Evolutionary conservation across 2,329 filamentous ascomycete genomes (phyloP).

Genomic region (Rhinocladiella mackenziei): DNA sequence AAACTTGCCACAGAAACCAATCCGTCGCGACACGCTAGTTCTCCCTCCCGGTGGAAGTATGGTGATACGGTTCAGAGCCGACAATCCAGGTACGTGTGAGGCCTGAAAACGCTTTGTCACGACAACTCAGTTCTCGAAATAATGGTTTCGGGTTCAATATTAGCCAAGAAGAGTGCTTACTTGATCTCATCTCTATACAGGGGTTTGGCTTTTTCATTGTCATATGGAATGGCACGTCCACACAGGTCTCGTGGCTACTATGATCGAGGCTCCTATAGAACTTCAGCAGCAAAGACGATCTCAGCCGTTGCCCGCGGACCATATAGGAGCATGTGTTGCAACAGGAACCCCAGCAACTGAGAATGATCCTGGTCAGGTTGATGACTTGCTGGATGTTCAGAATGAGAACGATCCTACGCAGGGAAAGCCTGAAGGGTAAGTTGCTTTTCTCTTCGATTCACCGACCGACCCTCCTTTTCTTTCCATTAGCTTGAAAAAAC

Average conservation of each 20-base stretch:
- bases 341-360: neutral
- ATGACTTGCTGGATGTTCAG: neutral
- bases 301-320: conserved; percentile 18
- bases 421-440: neutral
- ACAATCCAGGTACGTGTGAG: conserved; percentile 34
- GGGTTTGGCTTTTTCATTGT: conserved; percentile 69
- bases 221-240: conserved; percentile 74
- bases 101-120: neutral
- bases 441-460: neutral
- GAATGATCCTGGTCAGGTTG: too few species aligned
- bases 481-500: too few species aligned
- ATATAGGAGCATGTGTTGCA: neutral
- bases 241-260: conserved; percentile 55
- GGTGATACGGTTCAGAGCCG: conserved; percentile 51
- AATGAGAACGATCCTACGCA: neutral
- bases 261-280: conserved; percentile 50
- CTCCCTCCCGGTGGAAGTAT: conserved; percentile 62
- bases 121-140: neutral
- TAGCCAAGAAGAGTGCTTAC: too few species aligned
- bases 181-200: too few species aligned
- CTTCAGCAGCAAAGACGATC: conserved; percentile 50
- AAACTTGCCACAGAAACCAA: conserved; percentile 49
- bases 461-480: too few species aligned
- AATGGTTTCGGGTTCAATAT: too few species aligned
- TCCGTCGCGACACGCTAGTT: conserved; percentile 65